Evolutionary conservation across 352 stramenopile species (phyloP).

Genomic region (Phytophthora kernoviae): DNA sequence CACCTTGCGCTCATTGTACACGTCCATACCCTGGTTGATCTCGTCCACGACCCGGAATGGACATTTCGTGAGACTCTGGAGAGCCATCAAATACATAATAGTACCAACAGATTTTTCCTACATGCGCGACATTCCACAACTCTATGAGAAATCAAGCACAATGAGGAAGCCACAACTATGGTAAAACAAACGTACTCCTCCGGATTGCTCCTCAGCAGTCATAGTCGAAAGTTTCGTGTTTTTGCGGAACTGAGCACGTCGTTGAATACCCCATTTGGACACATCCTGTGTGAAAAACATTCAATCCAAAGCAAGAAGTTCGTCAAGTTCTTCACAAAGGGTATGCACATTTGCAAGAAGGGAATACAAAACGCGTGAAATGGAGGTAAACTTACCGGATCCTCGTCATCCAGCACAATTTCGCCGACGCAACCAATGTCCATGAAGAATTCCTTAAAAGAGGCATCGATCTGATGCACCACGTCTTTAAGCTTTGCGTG

Average conservation of each 20-base stretch:
- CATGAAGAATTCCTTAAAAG: conserved; percentile 85
- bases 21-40: conserved; percentile 92
- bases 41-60: conserved; percentile 90
- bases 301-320: conserved; percentile 2
- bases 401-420: conserved; percentile 77
- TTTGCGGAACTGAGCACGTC: conserved; percentile 85
- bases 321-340: not conserved
- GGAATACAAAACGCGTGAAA: not conserved
- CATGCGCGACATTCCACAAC: conserved; percentile 1
- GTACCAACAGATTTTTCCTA: conserved; percentile 91
- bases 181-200: conserved; percentile 59
- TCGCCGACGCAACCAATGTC: conserved; percentile 89
- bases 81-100: conserved; percentile 92
- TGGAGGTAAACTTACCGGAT: conserved; percentile 43
- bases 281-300: conserved; percentile 60
- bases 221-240: conserved; percentile 85
- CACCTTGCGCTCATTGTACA: conserved; percentile 90
- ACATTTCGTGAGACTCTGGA: conserved; percentile 87
- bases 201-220: conserved; percentile 87
- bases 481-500: conserved; percentile 69
- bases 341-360: not conserved
- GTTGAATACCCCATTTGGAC: conserved; percentile 88
- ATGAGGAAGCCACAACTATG: not conserved
- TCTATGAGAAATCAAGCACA: conserved; percentile 5
- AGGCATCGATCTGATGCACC: conserved; percentile 79